Percentiles rank a stretch among this genome's conserved stretches.
phyloP scores from a whole-genome alignment of 495 filamentous ascomycete species.

The Trichoderma parareesei region DNA sequence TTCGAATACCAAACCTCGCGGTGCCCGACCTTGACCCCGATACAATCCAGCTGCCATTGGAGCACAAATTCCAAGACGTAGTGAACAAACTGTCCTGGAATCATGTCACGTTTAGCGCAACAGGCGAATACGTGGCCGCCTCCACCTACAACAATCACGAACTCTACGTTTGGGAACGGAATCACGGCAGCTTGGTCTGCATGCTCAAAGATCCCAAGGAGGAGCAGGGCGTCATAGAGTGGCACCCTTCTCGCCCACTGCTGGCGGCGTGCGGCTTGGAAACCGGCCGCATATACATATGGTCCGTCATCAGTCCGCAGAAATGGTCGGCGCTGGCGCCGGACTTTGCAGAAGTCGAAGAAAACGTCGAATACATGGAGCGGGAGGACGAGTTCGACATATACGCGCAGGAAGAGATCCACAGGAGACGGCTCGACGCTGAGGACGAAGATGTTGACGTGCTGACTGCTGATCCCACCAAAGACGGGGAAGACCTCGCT shows the following conservation, averaged over 20 bases:
- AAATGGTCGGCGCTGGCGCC: conserved; percentile 95
- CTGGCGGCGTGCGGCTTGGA: conserved; percentile 87
- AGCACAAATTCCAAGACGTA: conserved; percentile 97
- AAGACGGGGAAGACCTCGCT: conserved; percentile 46
- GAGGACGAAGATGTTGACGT: conserved; percentile 87
- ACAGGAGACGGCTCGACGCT: conserved; percentile 76
- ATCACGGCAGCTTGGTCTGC: conserved; percentile 85
- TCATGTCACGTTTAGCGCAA: conserved; percentile 85
- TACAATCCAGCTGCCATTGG: conserved; percentile 76
- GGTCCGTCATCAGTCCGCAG: conserved; percentile 86
- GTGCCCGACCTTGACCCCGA: conserved; percentile 51
- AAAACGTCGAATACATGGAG: conserved; percentile 94
- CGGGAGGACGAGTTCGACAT: conserved; percentile 97
- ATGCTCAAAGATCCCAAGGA: conserved; percentile 94
- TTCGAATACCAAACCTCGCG: conserved; percentile 51
- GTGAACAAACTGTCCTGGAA: conserved; percentile 94
- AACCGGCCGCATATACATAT: conserved; percentile 80
- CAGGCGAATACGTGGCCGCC: conserved; percentile 86
- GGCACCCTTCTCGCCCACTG: conserved; percentile 86
- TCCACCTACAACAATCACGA: conserved; percentile 96
- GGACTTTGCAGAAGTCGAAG: conserved; percentile 95
- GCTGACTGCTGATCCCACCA: conserved; percentile 58
- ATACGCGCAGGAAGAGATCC: conserved; percentile 88
- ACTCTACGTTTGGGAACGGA: conserved; percentile 96
- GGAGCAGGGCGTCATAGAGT: conserved; percentile 90